Percentiles rank a stretch among this genome's conserved stretches.
These are phyloP conservation scores for Aspergillus uvarum DNA, from an alignment of 2,329 filamentous ascomycete genomes.

Conservation along the genomic window DNA sequence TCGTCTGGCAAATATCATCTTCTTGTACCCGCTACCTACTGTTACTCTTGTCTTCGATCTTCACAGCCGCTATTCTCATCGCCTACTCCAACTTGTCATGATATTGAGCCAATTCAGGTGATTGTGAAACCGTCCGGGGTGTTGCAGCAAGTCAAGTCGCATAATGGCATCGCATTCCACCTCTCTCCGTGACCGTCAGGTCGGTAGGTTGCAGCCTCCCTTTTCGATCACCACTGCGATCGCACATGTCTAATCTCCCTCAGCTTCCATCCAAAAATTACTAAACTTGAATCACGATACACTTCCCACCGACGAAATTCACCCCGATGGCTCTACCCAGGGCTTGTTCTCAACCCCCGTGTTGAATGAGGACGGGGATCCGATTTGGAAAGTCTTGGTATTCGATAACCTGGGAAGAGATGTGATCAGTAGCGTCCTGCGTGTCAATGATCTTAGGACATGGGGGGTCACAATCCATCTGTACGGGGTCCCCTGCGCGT, in stretches of 20 bases:
- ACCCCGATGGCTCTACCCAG: conserved; percentile 62
- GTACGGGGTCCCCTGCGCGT: conserved; percentile 50
- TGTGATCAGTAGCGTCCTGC: conserved; percentile 93
- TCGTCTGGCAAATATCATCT: neutral
- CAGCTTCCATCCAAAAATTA: conserved; percentile 91
- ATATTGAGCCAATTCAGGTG: conserved; percentile 13
- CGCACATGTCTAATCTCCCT: conserved; percentile 12
- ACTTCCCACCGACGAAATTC: conserved; percentile 54
- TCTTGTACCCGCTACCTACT: no score
- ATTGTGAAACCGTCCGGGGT: conserved; percentile 19
- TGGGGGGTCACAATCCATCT: conserved; percentile 98
- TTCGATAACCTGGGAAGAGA: conserved; percentile 91
- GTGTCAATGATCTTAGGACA: conserved; percentile 86
- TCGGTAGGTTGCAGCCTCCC: conserved; percentile 53
- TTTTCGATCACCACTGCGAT: neutral
- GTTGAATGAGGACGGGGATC: conserved; percentile 80
- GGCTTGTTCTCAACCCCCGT: conserved; percentile 72
- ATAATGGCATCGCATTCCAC: conserved; percentile 56
- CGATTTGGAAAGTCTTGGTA: conserved; percentile 96
- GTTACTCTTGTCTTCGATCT: neutral
- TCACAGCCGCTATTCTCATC: neutral
- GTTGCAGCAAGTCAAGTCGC: conserved; percentile 11
- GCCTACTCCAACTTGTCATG: conserved; percentile 21
- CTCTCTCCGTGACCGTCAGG: conserved; percentile 69
- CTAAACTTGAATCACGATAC: conserved; percentile 84